phyloP scores from a whole-genome alignment of 345 rosid genomes.

The Gossypium bickii region DNA sequence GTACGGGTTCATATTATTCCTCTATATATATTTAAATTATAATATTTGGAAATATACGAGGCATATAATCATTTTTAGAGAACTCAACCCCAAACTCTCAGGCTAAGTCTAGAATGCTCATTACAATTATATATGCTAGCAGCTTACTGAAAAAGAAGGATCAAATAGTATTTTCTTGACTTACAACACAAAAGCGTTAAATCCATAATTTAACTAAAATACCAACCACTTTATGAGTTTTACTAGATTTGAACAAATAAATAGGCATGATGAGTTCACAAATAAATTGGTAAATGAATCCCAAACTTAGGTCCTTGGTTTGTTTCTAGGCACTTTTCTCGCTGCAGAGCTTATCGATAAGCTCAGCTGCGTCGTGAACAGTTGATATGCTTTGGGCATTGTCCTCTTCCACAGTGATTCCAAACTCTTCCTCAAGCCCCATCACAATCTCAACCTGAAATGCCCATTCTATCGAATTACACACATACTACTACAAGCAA shows the following conservation, averaged over 20 bases:
- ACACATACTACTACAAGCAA: background rate
- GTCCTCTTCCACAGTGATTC: constrained; percentile 57
- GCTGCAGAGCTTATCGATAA: constrained; percentile 44
- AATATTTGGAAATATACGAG: too few species aligned
- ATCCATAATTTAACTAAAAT: background rate
- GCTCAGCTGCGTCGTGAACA: constrained; percentile 66
- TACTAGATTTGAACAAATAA: background rate
- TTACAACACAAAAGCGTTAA: background rate
- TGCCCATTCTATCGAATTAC: background rate
- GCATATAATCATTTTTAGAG: background rate
- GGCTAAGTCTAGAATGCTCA: background rate
- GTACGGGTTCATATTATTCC: too few species aligned
- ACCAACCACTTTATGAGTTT: background rate
- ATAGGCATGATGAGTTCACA: background rate
- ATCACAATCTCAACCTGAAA: constrained; percentile 75
- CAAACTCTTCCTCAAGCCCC: constrained; percentile 70
- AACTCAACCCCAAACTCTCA: background rate
- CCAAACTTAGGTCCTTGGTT: constrained; percentile 1
- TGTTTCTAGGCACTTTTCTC: constrained; percentile 25
- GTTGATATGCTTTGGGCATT: constrained; percentile 54
- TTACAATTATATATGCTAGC: background rate
- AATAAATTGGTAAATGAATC: background rate
- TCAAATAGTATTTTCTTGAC: background rate
- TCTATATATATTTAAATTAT: too few species aligned
- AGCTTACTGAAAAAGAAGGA: background rate